Evolutionary conservation across 345 rosid genomes (phyloP).

Genomic region (Sonneratia caseolaris): DNA sequence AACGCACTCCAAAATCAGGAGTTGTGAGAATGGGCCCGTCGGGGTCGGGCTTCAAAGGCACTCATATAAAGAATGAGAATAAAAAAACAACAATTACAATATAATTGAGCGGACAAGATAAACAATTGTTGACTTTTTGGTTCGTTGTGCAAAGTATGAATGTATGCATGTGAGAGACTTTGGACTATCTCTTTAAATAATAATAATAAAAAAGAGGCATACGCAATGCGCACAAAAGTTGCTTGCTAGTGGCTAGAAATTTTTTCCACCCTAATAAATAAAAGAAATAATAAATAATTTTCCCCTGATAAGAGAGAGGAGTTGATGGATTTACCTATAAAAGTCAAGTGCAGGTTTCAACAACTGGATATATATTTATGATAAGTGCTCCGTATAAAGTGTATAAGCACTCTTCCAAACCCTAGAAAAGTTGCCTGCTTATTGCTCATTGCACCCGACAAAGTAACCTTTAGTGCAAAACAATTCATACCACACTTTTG

Average conservation of each 20-base stretch:
- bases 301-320: background rate
- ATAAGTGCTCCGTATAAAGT: constrained; percentile 4
- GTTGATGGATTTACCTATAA: constrained; percentile 2
- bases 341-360: background rate
- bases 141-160: too few relatives aligned
- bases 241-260: too few relatives aligned
- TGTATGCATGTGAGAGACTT: too few relatives aligned
- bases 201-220: too few relatives aligned
- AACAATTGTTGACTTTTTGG: too few relatives aligned
- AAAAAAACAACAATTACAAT: background rate
- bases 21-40: background rate
- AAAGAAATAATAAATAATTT: too few relatives aligned
- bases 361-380: background rate
- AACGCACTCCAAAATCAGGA: background rate
- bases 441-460: constrained; percentile 2
- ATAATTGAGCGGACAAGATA: background rate
- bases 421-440: constrained; percentile 10
- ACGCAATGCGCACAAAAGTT: too few relatives aligned
- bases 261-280: too few relatives aligned
- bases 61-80: background rate
- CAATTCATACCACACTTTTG: constrained; percentile 15
- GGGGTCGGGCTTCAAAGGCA: background rate
- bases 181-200: too few relatives aligned
- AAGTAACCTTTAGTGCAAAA: constrained; percentile 9
- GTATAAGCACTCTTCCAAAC: constrained; percentile 5